phyloP scores from a whole-genome alignment of 2,329 filamentous ascomycete genomes.

The Pyrenophora graminea region DNA sequence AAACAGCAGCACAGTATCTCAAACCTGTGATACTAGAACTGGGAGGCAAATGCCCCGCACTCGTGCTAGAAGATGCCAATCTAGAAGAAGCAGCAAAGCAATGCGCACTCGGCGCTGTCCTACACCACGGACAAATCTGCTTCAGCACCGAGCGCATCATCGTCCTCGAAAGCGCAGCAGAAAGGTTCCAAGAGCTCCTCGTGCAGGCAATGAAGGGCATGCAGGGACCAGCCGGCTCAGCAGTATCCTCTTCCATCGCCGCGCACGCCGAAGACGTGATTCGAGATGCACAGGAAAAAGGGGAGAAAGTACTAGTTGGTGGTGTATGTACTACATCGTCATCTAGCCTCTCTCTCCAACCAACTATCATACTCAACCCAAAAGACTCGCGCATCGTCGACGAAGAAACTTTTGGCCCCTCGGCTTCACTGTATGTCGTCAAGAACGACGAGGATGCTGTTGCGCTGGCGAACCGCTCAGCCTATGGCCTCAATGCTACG shows the following conservation, averaged over 20 bases:
- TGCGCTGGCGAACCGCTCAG: conserved; percentile 76
- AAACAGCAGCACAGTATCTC: conserved; percentile 68
- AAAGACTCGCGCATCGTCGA: conserved; percentile 69
- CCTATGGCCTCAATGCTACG: conserved; percentile 72
- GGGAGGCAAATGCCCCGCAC: conserved; percentile 77
- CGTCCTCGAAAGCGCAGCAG: conserved; percentile 58
- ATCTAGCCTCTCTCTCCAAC: conserved; percentile 23
- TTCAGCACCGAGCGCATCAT: conserved; percentile 81
- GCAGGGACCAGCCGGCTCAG: conserved; percentile 38
- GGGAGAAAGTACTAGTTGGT: conserved; percentile 59
- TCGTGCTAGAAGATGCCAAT: conserved; percentile 79
- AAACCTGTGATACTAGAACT: conserved; percentile 81
- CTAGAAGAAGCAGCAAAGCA: conserved; percentile 23
- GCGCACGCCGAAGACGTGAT: conserved; percentile 50
- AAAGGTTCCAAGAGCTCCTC: conserved; percentile 55
- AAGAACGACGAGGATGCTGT: conserved; percentile 71
- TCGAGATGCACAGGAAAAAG: conserved; percentile 50
- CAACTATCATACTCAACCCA: conserved; percentile 61
- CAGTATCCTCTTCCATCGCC: conserved; percentile 40
- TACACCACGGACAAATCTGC: conserved; percentile 70
- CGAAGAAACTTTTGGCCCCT: conserved; percentile 76
- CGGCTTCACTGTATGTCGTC: conserved; percentile 68
- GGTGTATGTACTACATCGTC: conserved; percentile 17
- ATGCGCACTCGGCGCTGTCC: conserved; percentile 27
- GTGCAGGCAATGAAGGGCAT: conserved; percentile 50